Evolutionary conservation across 768 basidiomycete species (phyloP).

Genomic region (Albatrellus ellisii): DNA sequence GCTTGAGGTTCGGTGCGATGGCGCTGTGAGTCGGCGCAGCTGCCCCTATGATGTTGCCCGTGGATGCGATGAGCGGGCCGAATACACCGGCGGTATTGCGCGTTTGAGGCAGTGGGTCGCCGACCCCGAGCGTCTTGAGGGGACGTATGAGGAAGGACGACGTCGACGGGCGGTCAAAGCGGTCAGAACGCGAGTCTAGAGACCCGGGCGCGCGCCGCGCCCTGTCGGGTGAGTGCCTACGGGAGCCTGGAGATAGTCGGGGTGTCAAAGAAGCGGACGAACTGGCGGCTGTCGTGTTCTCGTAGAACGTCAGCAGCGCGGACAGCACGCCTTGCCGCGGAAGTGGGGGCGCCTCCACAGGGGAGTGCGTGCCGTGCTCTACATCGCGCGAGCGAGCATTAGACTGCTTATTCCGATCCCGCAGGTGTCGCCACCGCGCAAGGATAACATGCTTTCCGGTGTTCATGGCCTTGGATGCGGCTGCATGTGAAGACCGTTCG

Average conservation of each 20-base stretch:
- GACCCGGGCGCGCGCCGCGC: conserved; percentile 10
- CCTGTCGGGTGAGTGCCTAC: conserved; percentile 16
- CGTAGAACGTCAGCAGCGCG: conserved; percentile 52
- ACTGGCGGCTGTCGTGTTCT: conserved; percentile 18
- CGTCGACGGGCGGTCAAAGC: conserved; percentile 14
- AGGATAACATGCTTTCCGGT: not conserved
- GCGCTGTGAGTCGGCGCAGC: conserved; percentile 38
- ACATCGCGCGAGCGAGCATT: not conserved
- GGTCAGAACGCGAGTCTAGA: conserved; percentile 14
- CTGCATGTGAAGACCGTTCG: not conserved
- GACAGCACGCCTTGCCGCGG: conserved; percentile 44
- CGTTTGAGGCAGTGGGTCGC: conserved; percentile 19
- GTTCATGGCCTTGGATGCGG: not conserved
- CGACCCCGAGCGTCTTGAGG: conserved; percentile 6
- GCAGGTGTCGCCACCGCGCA: not conserved
- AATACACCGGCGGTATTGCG: conserved; percentile 48
- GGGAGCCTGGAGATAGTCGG: conserved; percentile 14
- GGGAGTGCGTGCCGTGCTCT: conserved; percentile 4
- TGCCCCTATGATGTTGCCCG: conserved; percentile 49
- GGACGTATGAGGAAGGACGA: conserved; percentile 2
- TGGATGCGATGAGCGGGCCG: conserved; percentile 59
- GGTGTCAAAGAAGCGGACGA: conserved; percentile 5
- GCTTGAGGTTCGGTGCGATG: conserved; percentile 43
- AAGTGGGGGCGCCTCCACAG: conserved; percentile 15
- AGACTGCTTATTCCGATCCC: not conserved